Percentiles rank a stretch among this genome's conserved stretches.
Conservation (phyloP, 495 filamentous ascomycete genomes). For the Aspergillus heteromorphus region DNA sequence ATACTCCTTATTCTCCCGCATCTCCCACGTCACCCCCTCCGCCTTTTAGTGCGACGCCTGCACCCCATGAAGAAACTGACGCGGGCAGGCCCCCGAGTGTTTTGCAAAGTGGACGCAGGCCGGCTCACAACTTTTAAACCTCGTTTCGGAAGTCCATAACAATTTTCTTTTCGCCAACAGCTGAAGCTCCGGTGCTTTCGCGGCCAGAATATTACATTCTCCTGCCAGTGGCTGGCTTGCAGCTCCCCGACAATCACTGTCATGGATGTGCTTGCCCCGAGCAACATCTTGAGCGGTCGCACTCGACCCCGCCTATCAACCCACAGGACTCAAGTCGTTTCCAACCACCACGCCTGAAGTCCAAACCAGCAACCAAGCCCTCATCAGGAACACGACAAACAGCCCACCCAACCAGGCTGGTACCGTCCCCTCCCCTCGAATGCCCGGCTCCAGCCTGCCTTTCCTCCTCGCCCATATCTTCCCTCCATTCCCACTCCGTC, state of each 20-base stretch:
- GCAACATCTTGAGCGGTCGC: too few relatives aligned
- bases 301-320: too few relatives aligned
- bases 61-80: constrained; percentile 21
- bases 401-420: too few relatives aligned
- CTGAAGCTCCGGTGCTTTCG: neutral
- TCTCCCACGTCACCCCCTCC: constrained; percentile 32
- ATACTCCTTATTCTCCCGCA: constrained; percentile 24
- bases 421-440: too few relatives aligned
- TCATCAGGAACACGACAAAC: too few relatives aligned
- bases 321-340: too few relatives aligned
- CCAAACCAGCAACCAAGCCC: too few relatives aligned
- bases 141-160: constrained; percentile 19
- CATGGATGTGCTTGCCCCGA: too few relatives aligned
- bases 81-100: constrained; percentile 38
- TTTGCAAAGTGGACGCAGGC: constrained; percentile 38
- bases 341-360: too few relatives aligned
- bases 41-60: constrained; percentile 23
- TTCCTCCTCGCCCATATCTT: neutral
- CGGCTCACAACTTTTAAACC: constrained; percentile 28
- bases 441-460: neutral
- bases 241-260: too few relatives aligned
- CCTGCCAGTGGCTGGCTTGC: too few relatives aligned
- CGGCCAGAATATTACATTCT: too few relatives aligned
- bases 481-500: neutral
- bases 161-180: neutral